These are phyloP conservation scores for Stagonosporopsis rhizophila DNA, from an alignment of 2,329 filamentous ascomycete genomes.

Conservation along the genomic window DNA sequence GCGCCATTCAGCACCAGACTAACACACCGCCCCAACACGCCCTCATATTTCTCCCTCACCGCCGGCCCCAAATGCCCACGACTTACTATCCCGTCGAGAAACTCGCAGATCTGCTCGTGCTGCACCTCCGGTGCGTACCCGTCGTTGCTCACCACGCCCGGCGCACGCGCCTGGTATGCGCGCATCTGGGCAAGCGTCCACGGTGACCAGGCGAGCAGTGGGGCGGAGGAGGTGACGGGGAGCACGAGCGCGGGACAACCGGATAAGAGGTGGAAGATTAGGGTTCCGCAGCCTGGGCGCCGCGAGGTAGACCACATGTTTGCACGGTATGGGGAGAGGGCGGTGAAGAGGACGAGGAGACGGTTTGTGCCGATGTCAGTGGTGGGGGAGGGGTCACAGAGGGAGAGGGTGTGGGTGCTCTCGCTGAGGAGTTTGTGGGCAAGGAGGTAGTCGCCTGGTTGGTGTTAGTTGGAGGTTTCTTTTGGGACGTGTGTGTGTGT, in stretches of 20 bases:
- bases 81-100: slow-evolving; percentile 40
- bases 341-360: slow-evolving; percentile 48
- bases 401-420: slow-evolving; percentile 37
- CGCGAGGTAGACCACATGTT: slow-evolving; percentile 49
- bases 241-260: slow-evolving; percentile 49
- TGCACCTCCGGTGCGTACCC: slow-evolving; percentile 37
- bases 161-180: not conserved
- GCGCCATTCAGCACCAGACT: slow-evolving; percentile 50
- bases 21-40: slow-evolving; percentile 42
- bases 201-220: slow-evolving; percentile 44
- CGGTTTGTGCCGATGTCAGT: slow-evolving; percentile 44
- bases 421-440: slow-evolving; percentile 48
- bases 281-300: slow-evolving; percentile 47
- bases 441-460: slow-evolving; percentile 44
- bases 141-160: slow-evolving; percentile 1
- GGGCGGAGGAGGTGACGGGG: slow-evolving; percentile 38
- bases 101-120: slow-evolving; percentile 48
- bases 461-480: not conserved
- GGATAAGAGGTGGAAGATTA: slow-evolving; percentile 48
- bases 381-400: slow-evolving; percentile 41
- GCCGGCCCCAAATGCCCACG: slow-evolving; percentile 31
- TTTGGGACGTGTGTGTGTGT: not conserved
- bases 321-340: slow-evolving; percentile 46
- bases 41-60: slow-evolving; percentile 40
- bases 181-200: slow-evolving; percentile 47